Base-by-base conservation (phyloP, 2,329 filamentous ascomycete genomes). In the Colletotrichum aenigma region DNA sequence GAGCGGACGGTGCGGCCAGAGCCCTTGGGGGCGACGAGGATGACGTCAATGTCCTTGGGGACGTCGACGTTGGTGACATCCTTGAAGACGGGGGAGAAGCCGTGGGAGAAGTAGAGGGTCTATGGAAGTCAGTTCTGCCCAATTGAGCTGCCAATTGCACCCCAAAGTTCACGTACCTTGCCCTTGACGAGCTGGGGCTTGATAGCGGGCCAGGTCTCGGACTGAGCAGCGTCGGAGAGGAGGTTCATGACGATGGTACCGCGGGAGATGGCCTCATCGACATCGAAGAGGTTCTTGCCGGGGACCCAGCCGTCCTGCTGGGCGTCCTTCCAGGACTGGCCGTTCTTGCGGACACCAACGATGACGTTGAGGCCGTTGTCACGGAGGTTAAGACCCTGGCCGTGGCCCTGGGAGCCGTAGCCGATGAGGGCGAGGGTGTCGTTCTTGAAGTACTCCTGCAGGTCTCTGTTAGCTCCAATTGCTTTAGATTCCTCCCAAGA, bases 21-120 rank as follows among this genome's bases (percentile, higher is more conserved):
- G 85, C 97, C 97, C 93, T 99, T 99, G 89, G 97, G 97, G 81
- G 97, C 97, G 84, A 98, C 96, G 86, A 99, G 96, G 92, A 99
- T 99, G 87, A 99, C 97, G 87, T 99, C 97, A 85, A 99, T 94
- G 89, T 98, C 94, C 80, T 87, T 92, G 88, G 97, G 97, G 78
- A 98, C 95, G 78, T 99, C 97, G 86, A 99, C 97, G 89, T 98
- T 98, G 92, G 97, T 99, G 86, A 97, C 93, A 87, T 98, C 94
- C 92, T 98, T 98, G 95, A 99, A 99, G 88, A 99, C 96, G 86
- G 97, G 97, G 78, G 97, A 98, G 95, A 99, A 99, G 85, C 97
- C 97, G 93, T 99, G 97, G 82, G 97, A 98, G 93, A 99, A 99
- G 94, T 99, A 99, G 82, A 99, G 95, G 77, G 97, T 99, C 96